Evolutionary conservation across 441 rosid genomes (phyloP).

Genomic region (Croton setiger): DNA sequence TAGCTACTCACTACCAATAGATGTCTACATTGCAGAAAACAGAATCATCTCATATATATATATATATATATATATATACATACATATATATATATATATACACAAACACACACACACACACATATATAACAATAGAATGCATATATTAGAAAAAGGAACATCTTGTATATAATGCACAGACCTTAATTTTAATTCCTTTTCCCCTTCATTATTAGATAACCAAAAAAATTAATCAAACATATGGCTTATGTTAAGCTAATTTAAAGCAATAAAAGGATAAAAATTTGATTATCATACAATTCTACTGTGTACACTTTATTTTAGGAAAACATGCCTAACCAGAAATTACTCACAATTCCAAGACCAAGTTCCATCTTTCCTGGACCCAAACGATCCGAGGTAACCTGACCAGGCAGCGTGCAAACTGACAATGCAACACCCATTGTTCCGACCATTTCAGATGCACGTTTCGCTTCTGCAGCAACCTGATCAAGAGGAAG

Average conservation of each 20-base stretch:
- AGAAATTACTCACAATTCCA: slow-evolving; percentile 76
- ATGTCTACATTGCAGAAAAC: not conserved
- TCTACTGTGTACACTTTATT: not conserved
- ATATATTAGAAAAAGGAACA: not conserved
- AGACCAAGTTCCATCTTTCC: slow-evolving; percentile 98
- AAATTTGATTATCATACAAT: not conserved
- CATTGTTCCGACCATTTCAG: slow-evolving; percentile 95
- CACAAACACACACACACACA: too few species aligned
- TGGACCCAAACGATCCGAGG: slow-evolving; percentile 91
- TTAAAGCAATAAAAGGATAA: not conserved
- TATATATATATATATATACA: not conserved
- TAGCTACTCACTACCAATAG: not conserved
- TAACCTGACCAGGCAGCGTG: slow-evolving; percentile 88
- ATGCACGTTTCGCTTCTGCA: slow-evolving; percentile 77
- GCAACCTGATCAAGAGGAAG: slow-evolving; percentile 78
- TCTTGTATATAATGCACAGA: not conserved
- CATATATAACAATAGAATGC: not conserved
- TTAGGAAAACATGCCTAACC: slow-evolving; percentile 6
- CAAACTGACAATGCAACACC: slow-evolving; percentile 95
- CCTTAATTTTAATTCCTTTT: not conserved
- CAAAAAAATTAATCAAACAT: not conserved
- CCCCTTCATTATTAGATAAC: not conserved
- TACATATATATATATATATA: not conserved
- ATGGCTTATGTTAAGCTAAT: not conserved
- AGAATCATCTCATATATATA: not conserved